These are phyloP conservation scores for Datisca glomerata DNA, from an alignment of 306 rosid genomes.

Conservation along the genomic window DNA sequence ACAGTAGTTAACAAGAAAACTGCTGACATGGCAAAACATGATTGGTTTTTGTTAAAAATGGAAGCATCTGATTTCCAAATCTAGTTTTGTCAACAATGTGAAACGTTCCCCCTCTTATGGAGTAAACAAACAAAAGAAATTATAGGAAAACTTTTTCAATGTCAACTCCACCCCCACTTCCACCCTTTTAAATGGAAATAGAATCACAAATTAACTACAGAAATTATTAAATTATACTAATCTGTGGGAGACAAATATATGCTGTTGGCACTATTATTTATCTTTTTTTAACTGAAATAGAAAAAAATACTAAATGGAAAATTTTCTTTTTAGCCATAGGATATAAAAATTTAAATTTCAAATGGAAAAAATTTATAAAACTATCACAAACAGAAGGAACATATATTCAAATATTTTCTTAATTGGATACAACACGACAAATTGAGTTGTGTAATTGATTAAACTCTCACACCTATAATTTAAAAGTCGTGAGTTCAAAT, in stretches of 20 bases:
- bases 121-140: not conserved
- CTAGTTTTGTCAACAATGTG: not conserved
- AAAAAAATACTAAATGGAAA: not conserved
- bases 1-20: not conserved
- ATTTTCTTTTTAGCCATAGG: not conserved
- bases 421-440: too few species aligned
- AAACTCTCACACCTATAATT: not conserved
- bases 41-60: not conserved
- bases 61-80: not conserved
- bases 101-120: not conserved
- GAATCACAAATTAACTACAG: not conserved
- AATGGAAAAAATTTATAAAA: too few species aligned
- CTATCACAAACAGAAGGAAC: not conserved
- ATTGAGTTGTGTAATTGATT: not conserved
- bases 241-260: not conserved
- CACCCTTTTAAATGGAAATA: not conserved
- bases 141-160: not conserved
- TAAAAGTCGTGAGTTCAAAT: not conserved
- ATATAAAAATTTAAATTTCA: not conserved
- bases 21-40: not conserved
- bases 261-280: not conserved
- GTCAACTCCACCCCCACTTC: conserved; percentile 1
- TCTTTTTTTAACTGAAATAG: not conserved
- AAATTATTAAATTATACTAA: not conserved
- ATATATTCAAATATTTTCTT: too few species aligned